Conservation (phyloP, 805 yeast species). For the Hanseniaspora nectarophila region DNA sequence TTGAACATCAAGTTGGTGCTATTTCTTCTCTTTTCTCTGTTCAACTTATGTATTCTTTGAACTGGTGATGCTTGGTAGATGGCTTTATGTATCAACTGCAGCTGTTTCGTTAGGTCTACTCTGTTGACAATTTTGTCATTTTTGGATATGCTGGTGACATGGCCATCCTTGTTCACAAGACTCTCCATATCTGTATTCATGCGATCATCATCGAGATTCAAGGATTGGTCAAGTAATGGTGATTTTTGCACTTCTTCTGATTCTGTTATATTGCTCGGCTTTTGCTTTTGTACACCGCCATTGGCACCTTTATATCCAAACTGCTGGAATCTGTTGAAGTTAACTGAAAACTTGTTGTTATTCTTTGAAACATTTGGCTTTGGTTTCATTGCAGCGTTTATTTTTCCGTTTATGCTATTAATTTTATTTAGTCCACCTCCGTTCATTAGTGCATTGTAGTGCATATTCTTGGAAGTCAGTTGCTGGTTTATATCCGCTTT, state of each 20-base stretch:
- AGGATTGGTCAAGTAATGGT: neutral
- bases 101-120: slow-evolving; percentile 6
- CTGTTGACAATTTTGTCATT: neutral
- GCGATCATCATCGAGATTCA: neutral
- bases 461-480: neutral
- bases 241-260: neutral
- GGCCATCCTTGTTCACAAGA: neutral
- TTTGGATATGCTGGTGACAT: neutral
- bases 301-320: slow-evolving; percentile 1
- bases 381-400: neutral
- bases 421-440: neutral
- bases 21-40: neutral
- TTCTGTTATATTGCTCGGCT: neutral
- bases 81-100: neutral
- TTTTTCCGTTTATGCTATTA: neutral
- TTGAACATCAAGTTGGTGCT: neutral
- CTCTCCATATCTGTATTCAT: neutral
- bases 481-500: neutral
- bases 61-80: slow-evolving; percentile 8
- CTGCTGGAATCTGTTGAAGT: slow-evolving; percentile 7
- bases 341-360: slow-evolving; percentile 3
- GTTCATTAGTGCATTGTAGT: neutral
- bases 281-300: neutral
- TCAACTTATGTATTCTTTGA: neutral
- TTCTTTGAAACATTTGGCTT: neutral